Base-by-base conservation (phyloP, 495 filamentous ascomycete genomes). In the Talaromyces liani region DNA sequence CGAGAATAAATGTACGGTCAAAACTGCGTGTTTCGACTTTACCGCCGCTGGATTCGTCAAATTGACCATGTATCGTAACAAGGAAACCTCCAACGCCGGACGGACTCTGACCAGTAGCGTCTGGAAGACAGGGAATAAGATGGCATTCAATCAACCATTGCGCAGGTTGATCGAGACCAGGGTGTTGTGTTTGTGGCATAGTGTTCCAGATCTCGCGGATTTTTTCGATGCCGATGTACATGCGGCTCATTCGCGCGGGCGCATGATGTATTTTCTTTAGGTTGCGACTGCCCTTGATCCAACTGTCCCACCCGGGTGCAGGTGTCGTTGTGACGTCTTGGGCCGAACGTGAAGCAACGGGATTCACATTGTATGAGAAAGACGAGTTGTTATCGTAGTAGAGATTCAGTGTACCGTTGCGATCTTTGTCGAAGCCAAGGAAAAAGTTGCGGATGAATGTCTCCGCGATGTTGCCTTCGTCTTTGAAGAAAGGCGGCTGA, bases 141-240 rank as follows among this genome's bases (percentile, higher is more conserved):
- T 91, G 87, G 67, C 92, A 92, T 70, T 97, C 92, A 62, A 97
- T 83, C 33, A 90, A 79, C 82, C 90, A 97, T 63, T 90, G 84
- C 36, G 83, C 75, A 1, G 85, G 72, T 33, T 90, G 80, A 2
- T 82, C 71, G 34, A 90, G 77, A 65, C 87, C 82, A 3, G 91
- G 86, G 70, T 98, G 93, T 27, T 82, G 84, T 27, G 93, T 94
- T 27, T 76, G 70, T 1, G 93, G 93, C 20, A 98, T 79, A 7
- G 69, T 69, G 36, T 79, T 81, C 86, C 91, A 96, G 36, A 86
- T 63, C 22, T 85, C 79, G 31, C 78, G 76, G 55, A 98, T 93
- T n/a, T 84, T 77, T 24, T 85, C 77, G 2, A 72, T 72, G 7
- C 93, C 93, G 7, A 69, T 77, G 66, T 84, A 87, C 14, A 86